phyloP scores from a whole-genome alignment of 345 rosid species.

The Salix caprea region DNA sequence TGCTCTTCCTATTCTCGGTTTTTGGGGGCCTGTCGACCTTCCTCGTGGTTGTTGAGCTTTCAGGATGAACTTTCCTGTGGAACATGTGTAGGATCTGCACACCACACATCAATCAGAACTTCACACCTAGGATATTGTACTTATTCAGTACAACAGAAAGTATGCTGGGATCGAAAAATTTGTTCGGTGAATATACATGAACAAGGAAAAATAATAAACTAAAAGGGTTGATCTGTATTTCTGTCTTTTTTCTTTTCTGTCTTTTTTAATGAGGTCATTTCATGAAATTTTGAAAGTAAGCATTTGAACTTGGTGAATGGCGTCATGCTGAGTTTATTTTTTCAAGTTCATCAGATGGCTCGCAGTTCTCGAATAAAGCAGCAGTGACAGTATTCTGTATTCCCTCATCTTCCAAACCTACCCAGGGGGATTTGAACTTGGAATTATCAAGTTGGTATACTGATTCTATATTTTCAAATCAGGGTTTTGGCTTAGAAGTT shows the following conservation, averaged over 20 bases:
- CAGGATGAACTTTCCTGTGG: conserved; percentile 81
- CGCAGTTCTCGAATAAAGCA: background rate
- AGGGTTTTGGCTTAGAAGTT: background rate
- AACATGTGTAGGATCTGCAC: conserved; percentile 67
- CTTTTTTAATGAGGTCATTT: background rate
- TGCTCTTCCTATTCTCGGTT: conserved; percentile 35
- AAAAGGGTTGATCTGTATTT: background rate
- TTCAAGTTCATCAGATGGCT: background rate
- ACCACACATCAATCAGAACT: conserved; percentile 9
- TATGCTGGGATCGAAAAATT: background rate
- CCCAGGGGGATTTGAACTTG: background rate
- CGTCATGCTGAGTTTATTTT: background rate
- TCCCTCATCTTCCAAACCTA: background rate
- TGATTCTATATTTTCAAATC: background rate
- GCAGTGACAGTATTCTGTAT: background rate
- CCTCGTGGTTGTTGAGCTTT: conserved; percentile 39
- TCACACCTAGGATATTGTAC: background rate
- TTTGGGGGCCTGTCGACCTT: conserved; percentile 38
- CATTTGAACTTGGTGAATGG: background rate
- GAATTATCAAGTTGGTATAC: background rate
- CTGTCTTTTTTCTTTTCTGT: background rate
- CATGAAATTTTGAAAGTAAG: background rate
- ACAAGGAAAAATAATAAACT: background rate
- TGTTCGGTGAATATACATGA: background rate
- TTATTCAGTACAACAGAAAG: background rate